Percentiles rank a stretch among this genome's conserved stretches.
Evolutionary conservation across 768 basidiomycete genomes (phyloP).

Genomic region (Tulasnella sp.): DNA sequence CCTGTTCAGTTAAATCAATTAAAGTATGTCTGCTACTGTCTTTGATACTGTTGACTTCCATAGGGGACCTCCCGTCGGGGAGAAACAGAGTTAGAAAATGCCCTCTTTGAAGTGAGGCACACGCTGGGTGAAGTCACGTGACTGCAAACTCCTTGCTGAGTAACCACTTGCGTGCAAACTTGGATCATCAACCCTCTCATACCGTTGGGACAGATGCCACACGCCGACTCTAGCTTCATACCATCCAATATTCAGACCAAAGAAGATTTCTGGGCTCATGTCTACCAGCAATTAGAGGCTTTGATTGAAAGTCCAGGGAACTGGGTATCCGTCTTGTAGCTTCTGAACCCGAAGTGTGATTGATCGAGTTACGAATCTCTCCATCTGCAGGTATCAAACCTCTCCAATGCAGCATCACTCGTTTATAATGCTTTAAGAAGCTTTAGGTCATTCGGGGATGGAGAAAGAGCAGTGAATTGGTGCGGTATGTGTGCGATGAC

Average conservation of each 20-base stretch:
- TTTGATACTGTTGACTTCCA: too few relatives aligned
- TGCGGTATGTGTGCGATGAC: conserved; percentile 66
- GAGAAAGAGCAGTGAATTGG: conserved; percentile 83
- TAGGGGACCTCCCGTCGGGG: too few relatives aligned
- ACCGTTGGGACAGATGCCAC: conserved; percentile 58
- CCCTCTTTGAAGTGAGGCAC: too few relatives aligned
- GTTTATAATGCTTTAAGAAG: conserved; percentile 77
- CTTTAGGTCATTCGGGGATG: conserved; percentile 66
- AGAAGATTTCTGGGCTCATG: conserved; percentile 77
- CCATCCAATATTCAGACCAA: conserved; percentile 72
- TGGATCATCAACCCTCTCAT: background rate
- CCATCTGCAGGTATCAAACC: conserved; percentile 69
- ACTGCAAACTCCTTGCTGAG: too few relatives aligned
- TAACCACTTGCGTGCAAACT: too few relatives aligned
- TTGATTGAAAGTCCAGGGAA: conserved; percentile 69
- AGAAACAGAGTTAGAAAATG: too few relatives aligned
- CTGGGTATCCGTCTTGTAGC: conserved; percentile 71
- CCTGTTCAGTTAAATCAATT: too few relatives aligned
- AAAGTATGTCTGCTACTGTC: too few relatives aligned
- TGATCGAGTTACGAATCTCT: background rate
- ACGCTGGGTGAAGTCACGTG: too few relatives aligned
- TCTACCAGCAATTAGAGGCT: conserved; percentile 61
- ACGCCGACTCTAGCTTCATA: conserved; percentile 77
- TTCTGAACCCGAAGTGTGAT: background rate
- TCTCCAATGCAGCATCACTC: conserved; percentile 80